Evolutionary conservation across 257 asterid species (phyloP), one percentile per base, ranked within the genome.

Genomic region (Leptodermis oblonga): DNA sequence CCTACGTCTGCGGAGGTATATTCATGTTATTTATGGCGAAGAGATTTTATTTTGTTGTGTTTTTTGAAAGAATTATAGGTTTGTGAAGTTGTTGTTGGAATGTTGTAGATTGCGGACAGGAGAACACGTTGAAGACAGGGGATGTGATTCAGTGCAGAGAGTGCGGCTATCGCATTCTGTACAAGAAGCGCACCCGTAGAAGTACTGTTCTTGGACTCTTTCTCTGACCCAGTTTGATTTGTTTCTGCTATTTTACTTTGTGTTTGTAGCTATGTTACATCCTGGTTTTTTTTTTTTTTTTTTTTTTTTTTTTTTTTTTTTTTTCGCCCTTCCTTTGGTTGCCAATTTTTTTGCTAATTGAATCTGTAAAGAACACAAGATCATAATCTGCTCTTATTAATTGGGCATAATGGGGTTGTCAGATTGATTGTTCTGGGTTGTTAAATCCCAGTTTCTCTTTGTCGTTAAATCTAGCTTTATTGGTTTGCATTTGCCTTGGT

Each of bases 181-280:
- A 92, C 88, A 92, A 92, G 93, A 92, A 92, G 69, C 93, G 97
- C 22, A 89, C 95, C 60, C 96, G 95, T 77, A 76, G 94, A 83
- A 89, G 95, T 83, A 86, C 39, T 54, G 66, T 13, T 33, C 22
- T 41, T 30, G 59, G 5, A 4, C 12, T 12, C 33, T 7, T 30
- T 31, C 31, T 4, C 15, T 22, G 4, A 1, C n/a, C 34, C 11
- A 12, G 4, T 37, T 39, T 23, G 2, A 10, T 23, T 41, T 63
- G 7, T 34, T 34, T 61, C 26, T 36, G 20, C 7, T 22, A 15
- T 30, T 20, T n/a, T 23, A 26, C 34, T 63, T 63, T 13, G 5
- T n/a, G 22, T 41, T n/a, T 39, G 23, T 36, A 4, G 22, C 22
- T 4, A 51, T 51, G 30, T 5, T 51, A 14, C 4, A 58, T 56